Evolutionary conservation across 2,329 filamentous ascomycete genomes (phyloP).

Genomic region (Claviceps purpurea): DNA sequence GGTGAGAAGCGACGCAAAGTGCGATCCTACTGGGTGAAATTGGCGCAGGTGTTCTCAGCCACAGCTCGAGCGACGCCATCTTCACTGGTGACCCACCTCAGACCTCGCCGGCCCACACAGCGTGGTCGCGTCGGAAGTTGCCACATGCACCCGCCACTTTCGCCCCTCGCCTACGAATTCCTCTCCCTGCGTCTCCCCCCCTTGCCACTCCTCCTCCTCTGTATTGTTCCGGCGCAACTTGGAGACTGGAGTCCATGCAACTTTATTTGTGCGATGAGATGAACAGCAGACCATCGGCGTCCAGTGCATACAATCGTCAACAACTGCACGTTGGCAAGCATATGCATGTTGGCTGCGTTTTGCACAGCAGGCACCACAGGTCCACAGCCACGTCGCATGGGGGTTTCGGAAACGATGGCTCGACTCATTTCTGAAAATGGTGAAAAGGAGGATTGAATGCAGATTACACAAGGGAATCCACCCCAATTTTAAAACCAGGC

Average conservation of each 20-base stretch:
- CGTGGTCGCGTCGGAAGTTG: no score
- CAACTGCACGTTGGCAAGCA: no score
- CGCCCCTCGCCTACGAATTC: no score
- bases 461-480: background rate
- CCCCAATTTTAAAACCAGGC: background rate
- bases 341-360: no score
- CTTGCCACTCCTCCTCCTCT: no score
- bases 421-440: background rate
- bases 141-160: no score
- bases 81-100: background rate
- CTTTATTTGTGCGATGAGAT: no score
- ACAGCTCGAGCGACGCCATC: background rate
- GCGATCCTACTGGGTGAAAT: background rate
- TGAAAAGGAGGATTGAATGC: background rate
- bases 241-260: no score
- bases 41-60: background rate
- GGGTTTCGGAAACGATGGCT: background rate
- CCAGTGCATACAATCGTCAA: no score
- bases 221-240: no score
- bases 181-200: no score
- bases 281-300: no score
- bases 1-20: background rate
- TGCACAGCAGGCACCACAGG: background rate
- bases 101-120: background rate
- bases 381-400: background rate